A percentile compares a stretch with the other conserved stretches of the same genome.
phyloP scores from a whole-genome alignment of 2,329 filamentous ascomycete genomes.

The Trichoderma hamatum region DNA sequence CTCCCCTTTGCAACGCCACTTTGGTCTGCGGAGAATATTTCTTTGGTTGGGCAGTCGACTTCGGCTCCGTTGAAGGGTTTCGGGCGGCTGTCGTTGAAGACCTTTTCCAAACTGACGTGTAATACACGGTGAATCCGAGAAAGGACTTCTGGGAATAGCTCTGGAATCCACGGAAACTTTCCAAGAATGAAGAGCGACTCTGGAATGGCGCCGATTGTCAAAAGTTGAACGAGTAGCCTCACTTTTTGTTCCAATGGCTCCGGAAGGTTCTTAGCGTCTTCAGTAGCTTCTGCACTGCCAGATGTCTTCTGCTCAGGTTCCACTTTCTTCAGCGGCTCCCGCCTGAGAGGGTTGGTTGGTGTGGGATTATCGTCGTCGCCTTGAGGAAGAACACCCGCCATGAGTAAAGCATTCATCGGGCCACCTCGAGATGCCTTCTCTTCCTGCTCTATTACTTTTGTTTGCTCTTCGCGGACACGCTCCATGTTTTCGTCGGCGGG shows the following conservation, averaged over 20 bases:
- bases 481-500: slow-evolving; percentile 84
- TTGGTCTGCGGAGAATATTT: slow-evolving; percentile 61
- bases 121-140: slow-evolving; percentile 83
- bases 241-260: slow-evolving; percentile 89
- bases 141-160: slow-evolving; percentile 79
- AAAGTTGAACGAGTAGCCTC: slow-evolving; percentile 76
- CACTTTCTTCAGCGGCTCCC: slow-evolving; percentile 56
- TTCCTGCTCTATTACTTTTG: slow-evolving; percentile 77
- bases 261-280: slow-evolving; percentile 58
- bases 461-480: slow-evolving; percentile 66
- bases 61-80: slow-evolving; percentile 31
- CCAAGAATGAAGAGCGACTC: slow-evolving; percentile 92
- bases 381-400: slow-evolving; percentile 76
- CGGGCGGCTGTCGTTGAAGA: slow-evolving; percentile 58
- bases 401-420: slow-evolving; percentile 79
- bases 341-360: slow-evolving; percentile 46
- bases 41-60: slow-evolving; percentile 48
- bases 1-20: slow-evolving; percentile 69
- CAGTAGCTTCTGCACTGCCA: slow-evolving; percentile 45
- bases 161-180: slow-evolving; percentile 88
- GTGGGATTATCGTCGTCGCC: slow-evolving; percentile 69
- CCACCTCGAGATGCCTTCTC: slow-evolving; percentile 73
- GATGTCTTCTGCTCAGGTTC: slow-evolving; percentile 56
- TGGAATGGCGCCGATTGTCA: slow-evolving; percentile 89
- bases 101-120: slow-evolving; percentile 77